Base-by-base conservation (phyloP, 169 alveolate species). In the Eimeria mitis region DNA sequence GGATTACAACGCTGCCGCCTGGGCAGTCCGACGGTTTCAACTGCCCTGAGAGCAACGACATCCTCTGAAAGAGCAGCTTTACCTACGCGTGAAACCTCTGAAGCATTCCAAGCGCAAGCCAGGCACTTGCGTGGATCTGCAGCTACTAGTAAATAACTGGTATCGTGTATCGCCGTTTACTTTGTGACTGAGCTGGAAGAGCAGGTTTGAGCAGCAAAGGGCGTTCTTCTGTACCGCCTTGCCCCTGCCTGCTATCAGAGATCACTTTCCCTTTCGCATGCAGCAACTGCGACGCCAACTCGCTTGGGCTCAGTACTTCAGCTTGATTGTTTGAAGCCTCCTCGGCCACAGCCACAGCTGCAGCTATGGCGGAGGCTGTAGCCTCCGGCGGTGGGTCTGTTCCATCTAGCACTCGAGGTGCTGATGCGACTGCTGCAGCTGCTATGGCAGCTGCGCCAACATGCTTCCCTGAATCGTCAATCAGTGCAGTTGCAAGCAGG, bases 1-100 rank as follows among this genome's bases (percentile, higher is more conserved):
- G 97, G 59, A 95, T 90, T 4, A 83, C 95, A 34, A 75, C 95
- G 63, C 81, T 70, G 65, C 95, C 97, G 4, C 95, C 96, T 54
- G 65, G 63, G 49, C 73, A 31, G 42, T 91, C 89, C n/a, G 96
- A 79, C 49, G 97, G 97, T 84, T 40, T 85, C 91, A 95, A 49
- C 3, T 78, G 83, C 28, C 95, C 96, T 87, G 75, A 40, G 34
- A 40, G 0, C 49, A 23, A 52, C 7, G 44, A 42, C 9, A 28
- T 19, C 3, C 25, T 28, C 56, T 3, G 3, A 8, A 73, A 13
- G 14, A 73, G 83, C 83, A 73, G 31, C 56, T 40, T 40, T 28
- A 34, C 42, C 44, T 19, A 31, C 40, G 68, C 65, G 14, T n/a
- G 63, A 44, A 42, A 0, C 14, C 1, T 44, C 68, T 28, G 49